A percentile compares a stretch with the other conserved stretches of the same genome.
These are phyloP conservation scores for Moesziomyces aphidis DNA, from an alignment of 1,284 basidiomycete species.

Conservation along the genomic window DNA sequence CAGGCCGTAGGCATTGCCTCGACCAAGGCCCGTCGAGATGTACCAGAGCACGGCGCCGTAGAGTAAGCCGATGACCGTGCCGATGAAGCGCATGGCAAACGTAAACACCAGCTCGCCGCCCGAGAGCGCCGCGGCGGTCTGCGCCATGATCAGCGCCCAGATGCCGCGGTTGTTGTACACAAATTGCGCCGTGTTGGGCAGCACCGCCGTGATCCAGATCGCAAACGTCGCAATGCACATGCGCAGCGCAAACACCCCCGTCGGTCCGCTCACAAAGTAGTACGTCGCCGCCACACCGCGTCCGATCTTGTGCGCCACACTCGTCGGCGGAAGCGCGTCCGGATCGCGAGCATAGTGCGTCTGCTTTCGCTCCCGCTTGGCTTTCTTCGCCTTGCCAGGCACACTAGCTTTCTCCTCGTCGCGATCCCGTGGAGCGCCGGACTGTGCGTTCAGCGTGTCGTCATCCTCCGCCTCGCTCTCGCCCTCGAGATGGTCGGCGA, in stretches of 20 bases:
- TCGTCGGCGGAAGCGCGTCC: slow-evolving; percentile 76
- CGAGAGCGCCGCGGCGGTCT: slow-evolving; percentile 55
- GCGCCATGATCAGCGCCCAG: slow-evolving; percentile 66
- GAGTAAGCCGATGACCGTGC: slow-evolving; percentile 70
- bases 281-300: slow-evolving; percentile 31
- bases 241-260: slow-evolving; percentile 75
- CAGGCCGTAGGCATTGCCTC: slow-evolving; percentile 77
- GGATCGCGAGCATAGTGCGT: slow-evolving; percentile 73
- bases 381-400: slow-evolving; percentile 4
- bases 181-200: slow-evolving; percentile 49
- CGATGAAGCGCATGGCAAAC: slow-evolving; percentile 49
- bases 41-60: slow-evolving; percentile 80
- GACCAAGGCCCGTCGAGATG: slow-evolving; percentile 71
- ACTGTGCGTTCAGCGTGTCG: neutral
- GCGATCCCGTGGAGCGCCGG: neutral
- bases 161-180: slow-evolving; percentile 63
- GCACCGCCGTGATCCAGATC: slow-evolving; percentile 72
- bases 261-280: slow-evolving; percentile 68
- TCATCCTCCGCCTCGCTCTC: slow-evolving; percentile 22
- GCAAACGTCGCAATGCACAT: slow-evolving; percentile 72
- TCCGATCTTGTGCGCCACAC: slow-evolving; percentile 50
- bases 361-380: slow-evolving; percentile 7
- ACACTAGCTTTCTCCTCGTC: slow-evolving; percentile 33
- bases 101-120: slow-evolving; percentile 61
- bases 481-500: slow-evolving; percentile 18